These are phyloP conservation scores for Phytopythium vexans DNA, from an alignment of 352 stramenopile species.

Conservation along the genomic window DNA sequence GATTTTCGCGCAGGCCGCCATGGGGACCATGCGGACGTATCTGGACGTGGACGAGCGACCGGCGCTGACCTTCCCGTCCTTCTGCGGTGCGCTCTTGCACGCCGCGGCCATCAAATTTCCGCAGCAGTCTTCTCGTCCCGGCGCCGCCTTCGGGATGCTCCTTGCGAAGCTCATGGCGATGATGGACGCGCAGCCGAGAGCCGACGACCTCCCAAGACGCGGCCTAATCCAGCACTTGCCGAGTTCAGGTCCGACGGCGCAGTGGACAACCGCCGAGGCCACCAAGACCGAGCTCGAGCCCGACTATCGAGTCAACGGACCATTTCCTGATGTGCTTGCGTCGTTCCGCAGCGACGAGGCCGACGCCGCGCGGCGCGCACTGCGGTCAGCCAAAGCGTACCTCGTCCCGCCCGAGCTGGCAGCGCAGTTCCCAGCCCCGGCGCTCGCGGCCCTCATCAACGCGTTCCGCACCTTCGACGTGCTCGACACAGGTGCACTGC, in stretches of 20 bases:
- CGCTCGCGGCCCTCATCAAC: slow-evolving; percentile 21
- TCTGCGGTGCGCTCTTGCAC: slow-evolving; percentile 51
- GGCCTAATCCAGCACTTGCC: slow-evolving; percentile 11
- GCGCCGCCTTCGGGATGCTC: slow-evolving; percentile 7
- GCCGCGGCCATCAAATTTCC: too few species aligned
- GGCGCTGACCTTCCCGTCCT: slow-evolving; percentile 50
- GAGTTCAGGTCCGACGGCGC: neutral
- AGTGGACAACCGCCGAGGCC: slow-evolving; percentile 1
- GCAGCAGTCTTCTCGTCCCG: slow-evolving; percentile 29
- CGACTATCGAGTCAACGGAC: too few species aligned
- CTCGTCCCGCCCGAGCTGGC: slow-evolving; percentile 20
- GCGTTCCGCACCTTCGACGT: slow-evolving; percentile 45
- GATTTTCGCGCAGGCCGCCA: slow-evolving; percentile 50
- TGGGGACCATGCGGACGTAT: slow-evolving; percentile 60
- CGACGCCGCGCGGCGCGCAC: too few species aligned
- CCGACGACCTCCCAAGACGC: neutral
- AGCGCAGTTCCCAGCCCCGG: slow-evolving; percentile 25
- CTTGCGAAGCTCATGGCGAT: slow-evolving; percentile 13
- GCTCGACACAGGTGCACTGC: slow-evolving; percentile 30
- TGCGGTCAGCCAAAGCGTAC: too few species aligned
- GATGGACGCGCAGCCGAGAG: too few species aligned
- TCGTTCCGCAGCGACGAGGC: too few species aligned
- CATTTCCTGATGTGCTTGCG: too few species aligned
- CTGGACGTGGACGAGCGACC: slow-evolving; percentile 45
- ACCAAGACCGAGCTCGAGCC: too few species aligned